Evolutionary conservation across 352 stramenopile species (phyloP).

Genomic region (Pythium plurisporium): DNA sequence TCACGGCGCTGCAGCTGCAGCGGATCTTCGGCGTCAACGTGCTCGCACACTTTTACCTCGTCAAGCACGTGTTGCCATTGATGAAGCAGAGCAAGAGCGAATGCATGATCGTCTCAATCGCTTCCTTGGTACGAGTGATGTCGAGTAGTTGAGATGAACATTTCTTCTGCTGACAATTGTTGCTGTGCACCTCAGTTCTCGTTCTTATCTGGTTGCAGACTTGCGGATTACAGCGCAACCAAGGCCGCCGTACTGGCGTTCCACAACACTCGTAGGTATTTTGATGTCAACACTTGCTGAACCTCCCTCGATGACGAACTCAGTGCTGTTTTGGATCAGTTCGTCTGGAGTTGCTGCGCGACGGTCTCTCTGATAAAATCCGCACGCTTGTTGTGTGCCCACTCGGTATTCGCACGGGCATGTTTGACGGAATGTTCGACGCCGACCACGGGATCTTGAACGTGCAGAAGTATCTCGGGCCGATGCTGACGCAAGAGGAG

Average conservation of each 20-base stretch:
- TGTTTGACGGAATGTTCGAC: constrained; percentile 61
- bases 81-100: constrained; percentile 19
- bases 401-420: constrained; percentile 56
- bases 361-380: constrained; percentile 39
- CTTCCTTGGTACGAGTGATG: constrained; percentile 19
- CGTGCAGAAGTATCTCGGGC: constrained; percentile 7
- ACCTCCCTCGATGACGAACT: neutral
- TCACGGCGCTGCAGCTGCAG: constrained; percentile 21
- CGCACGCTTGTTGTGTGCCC: constrained; percentile 70
- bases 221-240: constrained; percentile 72
- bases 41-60: constrained; percentile 31
- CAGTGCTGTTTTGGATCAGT: constrained; percentile 29
- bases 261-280: constrained; percentile 55
- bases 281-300: neutral
- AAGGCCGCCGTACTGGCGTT: constrained; percentile 69
- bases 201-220: constrained; percentile 1
- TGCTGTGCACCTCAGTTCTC: neutral
- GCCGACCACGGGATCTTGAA: constrained; percentile 16
- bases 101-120: constrained; percentile 27
- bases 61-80: constrained; percentile 20
- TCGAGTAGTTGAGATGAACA: neutral
- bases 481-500: constrained; percentile 19
- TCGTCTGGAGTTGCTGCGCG: constrained; percentile 57
- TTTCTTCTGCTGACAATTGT: neutral
- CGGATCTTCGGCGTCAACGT: constrained; percentile 30